Evolutionary conservation across 129 eudicot genomes (phyloP).

Genomic region (Lactuca saligna): DNA sequence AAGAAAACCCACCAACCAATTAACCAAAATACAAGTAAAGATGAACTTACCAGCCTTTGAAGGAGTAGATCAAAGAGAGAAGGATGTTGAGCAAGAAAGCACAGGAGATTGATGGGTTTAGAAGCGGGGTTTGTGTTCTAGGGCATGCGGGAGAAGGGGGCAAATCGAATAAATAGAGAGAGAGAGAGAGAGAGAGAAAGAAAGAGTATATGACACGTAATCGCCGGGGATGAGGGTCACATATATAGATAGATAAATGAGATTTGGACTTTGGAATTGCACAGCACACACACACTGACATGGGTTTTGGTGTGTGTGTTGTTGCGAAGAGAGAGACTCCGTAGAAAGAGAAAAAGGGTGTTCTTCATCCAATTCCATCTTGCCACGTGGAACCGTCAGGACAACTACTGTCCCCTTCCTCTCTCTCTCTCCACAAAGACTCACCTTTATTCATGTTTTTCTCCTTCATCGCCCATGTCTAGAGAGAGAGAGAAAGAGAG

Average conservation of each 20-base stretch:
- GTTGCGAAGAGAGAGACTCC: slow-evolving; percentile 31
- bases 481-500: slow-evolving; percentile 8
- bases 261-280: slow-evolving; percentile 22
- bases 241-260: slow-evolving; percentile 12
- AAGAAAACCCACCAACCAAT: not conserved
- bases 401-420: slow-evolving; percentile 35
- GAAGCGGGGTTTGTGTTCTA: slow-evolving; percentile 14
- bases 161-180: slow-evolving; percentile 35
- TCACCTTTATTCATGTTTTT: slow-evolving; percentile 13
- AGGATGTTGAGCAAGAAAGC: not conserved
- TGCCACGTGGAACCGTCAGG: slow-evolving; percentile 37
- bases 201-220: slow-evolving; percentile 43
- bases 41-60: slow-evolving; percentile 11
- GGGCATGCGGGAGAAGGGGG: slow-evolving; percentile 41
- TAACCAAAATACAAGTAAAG: not conserved
- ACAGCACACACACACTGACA: slow-evolving; percentile 34
- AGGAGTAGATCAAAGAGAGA: slow-evolving; percentile 25
- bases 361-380: slow-evolving; percentile 16
- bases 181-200: slow-evolving; percentile 29
- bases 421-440: slow-evolving; percentile 12
- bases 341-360: slow-evolving; percentile 34
- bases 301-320: slow-evolving; percentile 30
- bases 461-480: slow-evolving; percentile 11
- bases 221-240: slow-evolving; percentile 9
- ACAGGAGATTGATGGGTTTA: slow-evolving; percentile 23